Percentiles rank a stretch among this genome's conserved stretches.
Conservation (phyloP, 495 filamentous ascomycete genomes). For the Usnea hakonensis region DNA sequence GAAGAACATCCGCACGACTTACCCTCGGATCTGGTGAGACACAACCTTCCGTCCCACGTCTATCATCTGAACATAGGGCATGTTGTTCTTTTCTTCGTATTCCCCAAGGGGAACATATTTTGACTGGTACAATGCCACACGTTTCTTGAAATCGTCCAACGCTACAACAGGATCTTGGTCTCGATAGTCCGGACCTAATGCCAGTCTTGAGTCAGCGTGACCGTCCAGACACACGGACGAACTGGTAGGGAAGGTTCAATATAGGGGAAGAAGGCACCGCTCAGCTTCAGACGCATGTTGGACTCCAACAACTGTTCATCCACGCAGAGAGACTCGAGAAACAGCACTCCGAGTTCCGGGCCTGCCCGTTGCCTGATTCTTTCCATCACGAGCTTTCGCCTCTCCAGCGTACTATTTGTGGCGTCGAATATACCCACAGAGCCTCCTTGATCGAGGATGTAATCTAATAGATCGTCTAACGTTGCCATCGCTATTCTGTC, state of each 20-base stretch:
- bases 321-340: slow-evolving; percentile 87
- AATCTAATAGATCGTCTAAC: slow-evolving; percentile 83
- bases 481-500: slow-evolving; percentile 91
- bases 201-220: neutral
- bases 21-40: slow-evolving; percentile 74
- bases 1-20: neutral
- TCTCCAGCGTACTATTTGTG: slow-evolving; percentile 87
- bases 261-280: neutral
- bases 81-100: slow-evolving; percentile 78
- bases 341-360: slow-evolving; percentile 77
- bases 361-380: slow-evolving; percentile 77
- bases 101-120: slow-evolving; percentile 87
- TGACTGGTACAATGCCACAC: slow-evolving; percentile 87
- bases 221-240: neutral
- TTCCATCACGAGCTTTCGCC: slow-evolving; percentile 74
- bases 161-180: slow-evolving; percentile 80
- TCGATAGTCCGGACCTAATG: slow-evolving; percentile 86
- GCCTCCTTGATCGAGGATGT: slow-evolving; percentile 70
- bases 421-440: slow-evolving; percentile 98
- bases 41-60: slow-evolving; percentile 94
- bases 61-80: slow-evolving; percentile 96
- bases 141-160: slow-evolving; percentile 83
- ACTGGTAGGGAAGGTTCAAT: neutral
- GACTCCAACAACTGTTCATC: slow-evolving; percentile 79
- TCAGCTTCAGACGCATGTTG: slow-evolving; percentile 95